Evolutionary conservation across 2,329 filamentous ascomycete species (phyloP).

Genomic region (Aspergillus neoniger): DNA sequence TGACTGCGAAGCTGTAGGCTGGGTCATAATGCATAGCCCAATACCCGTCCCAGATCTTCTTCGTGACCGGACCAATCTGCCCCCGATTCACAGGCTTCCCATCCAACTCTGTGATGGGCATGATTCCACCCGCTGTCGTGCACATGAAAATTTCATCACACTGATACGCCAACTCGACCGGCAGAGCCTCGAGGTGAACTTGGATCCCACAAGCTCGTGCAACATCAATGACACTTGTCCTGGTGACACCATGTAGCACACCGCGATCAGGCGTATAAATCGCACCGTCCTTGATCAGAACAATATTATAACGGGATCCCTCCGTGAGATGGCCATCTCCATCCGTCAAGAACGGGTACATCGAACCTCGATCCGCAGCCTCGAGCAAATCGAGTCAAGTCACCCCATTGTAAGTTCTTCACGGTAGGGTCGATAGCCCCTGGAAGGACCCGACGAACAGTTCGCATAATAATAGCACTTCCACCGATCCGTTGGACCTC

Average conservation of each 20-base stretch:
- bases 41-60: constrained; percentile 54
- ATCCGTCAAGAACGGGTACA: constrained; percentile 54
- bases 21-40: constrained; percentile 51
- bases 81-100: constrained; percentile 45
- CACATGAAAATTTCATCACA: constrained; percentile 56
- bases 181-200: constrained; percentile 31
- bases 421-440: constrained; percentile 52
- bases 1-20: neutral
- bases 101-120: constrained; percentile 54
- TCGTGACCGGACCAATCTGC: constrained; percentile 49
- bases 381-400: constrained; percentile 50
- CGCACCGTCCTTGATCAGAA: constrained; percentile 48
- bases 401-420: constrained; percentile 44
- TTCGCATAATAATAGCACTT: constrained; percentile 48
- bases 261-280: constrained; percentile 52
- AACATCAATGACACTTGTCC: constrained; percentile 51
- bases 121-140: constrained; percentile 56
- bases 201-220: constrained; percentile 20
- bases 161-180: constrained; percentile 44
- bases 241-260: constrained; percentile 52
- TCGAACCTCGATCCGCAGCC: constrained; percentile 49
- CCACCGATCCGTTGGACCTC: constrained; percentile 45
- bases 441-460: constrained; percentile 48
- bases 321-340: constrained; percentile 53
- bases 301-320: constrained; percentile 53